phyloP scores from a whole-genome alignment of 108 stramenopile genomes.

The Halocafeteria seosinensis region DNA sequence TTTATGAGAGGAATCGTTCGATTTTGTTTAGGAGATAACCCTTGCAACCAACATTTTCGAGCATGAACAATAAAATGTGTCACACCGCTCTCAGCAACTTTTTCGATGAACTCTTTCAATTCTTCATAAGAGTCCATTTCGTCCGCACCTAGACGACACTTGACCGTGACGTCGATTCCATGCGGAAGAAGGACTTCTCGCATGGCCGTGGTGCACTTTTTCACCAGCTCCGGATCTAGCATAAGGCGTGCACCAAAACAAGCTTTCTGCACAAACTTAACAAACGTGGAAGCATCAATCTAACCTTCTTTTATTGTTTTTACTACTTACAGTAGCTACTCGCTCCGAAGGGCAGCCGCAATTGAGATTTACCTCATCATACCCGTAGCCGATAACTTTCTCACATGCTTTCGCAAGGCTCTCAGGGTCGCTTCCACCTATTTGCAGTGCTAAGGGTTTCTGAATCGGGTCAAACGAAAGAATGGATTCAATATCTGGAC shows the following conservation, averaged over 20 bases:
- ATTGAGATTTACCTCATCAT: conserved; percentile 84
- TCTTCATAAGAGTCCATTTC: conserved; percentile 56
- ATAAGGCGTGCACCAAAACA: conserved; percentile 95
- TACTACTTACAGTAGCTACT: conserved; percentile 43
- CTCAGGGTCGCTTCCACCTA: conserved; percentile 77
- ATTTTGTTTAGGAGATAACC: conserved; percentile 80
- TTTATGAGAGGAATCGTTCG: conserved; percentile 78
- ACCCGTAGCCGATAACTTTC: background rate
- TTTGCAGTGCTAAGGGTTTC: conserved; percentile 60
- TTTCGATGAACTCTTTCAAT: conserved; percentile 59
- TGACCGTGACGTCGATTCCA: conserved; percentile 66
- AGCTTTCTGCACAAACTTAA: conserved; percentile 48
- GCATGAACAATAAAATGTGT: conserved; percentile 87
- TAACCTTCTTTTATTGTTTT: background rate
- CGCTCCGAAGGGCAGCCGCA: conserved; percentile 91
- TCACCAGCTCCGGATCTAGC: conserved; percentile 69
- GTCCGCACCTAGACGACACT: conserved; percentile 48
- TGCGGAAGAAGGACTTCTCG: conserved; percentile 33
- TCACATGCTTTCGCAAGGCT: conserved; percentile 31
- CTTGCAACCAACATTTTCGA: conserved; percentile 71
- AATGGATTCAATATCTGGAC: background rate
- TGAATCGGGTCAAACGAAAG: background rate
- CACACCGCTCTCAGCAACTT: conserved; percentile 55
- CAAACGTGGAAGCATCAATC: background rate
- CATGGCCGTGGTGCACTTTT: conserved; percentile 48